phyloP scores from a whole-genome alignment of 2,329 filamentous ascomycete species.

The Aspergillus sp. region DNA sequence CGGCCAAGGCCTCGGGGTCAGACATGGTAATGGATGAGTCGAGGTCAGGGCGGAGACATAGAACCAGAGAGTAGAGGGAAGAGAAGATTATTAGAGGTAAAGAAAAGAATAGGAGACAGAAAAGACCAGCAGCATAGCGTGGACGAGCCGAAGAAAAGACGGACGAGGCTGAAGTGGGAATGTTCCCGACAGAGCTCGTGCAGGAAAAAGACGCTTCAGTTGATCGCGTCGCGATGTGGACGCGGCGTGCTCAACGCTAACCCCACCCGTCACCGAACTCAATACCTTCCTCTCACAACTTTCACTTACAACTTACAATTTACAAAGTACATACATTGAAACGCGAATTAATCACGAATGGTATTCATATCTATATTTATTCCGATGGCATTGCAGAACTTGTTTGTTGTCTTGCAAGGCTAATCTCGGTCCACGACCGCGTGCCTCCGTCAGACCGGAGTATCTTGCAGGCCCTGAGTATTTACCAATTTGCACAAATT shows the following conservation, averaged over 20 bases:
- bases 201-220: constrained; percentile 6
- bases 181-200: constrained; percentile 4
- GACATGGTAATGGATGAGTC: constrained; percentile 29
- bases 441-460: not conserved
- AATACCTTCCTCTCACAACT: not conserved
- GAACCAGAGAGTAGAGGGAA: constrained; percentile 8
- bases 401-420: not conserved
- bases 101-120: constrained; percentile 12
- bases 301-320: not conserved
- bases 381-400: too few species aligned
- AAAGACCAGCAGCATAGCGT: constrained; percentile 7
- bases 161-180: not conserved
- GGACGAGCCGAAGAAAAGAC: not conserved
- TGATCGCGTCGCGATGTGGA: constrained; percentile 9
- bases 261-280: too few species aligned
- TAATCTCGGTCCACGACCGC: not conserved
- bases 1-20: constrained; percentile 33
- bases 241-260: not conserved
- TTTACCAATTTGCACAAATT: too few species aligned
- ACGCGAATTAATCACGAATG: not conserved
- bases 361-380: not conserved
- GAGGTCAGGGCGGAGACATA: constrained; percentile 18
- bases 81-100: constrained; percentile 6
- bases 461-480: not conserved
- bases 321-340: too few species aligned